Evolutionary conservation across 352 stramenopile species (phyloP).

Genomic region (Phytophthora pinifolia): DNA sequence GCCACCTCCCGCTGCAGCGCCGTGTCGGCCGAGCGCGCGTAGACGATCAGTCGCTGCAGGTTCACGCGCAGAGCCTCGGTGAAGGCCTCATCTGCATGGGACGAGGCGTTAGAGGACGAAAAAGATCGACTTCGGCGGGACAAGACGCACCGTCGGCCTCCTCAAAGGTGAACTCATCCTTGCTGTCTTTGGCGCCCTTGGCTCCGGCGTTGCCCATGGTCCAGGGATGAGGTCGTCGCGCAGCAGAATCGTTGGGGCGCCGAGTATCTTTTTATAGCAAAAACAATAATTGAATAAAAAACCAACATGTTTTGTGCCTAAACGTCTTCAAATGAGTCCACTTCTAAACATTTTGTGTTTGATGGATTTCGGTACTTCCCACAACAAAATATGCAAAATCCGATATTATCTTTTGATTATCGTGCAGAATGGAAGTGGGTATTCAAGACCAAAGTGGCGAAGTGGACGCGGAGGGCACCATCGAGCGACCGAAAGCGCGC

Average conservation of each 20-base stretch:
- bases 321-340: no score
- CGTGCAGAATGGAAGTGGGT: no score
- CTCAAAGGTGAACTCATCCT: conserved; percentile 84
- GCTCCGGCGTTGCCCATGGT: conserved; percentile 57
- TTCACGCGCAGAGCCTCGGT: conserved; percentile 88
- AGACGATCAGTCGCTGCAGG: conserved; percentile 91
- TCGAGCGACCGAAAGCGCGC: no score
- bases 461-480: no score
- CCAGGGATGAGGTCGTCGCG: conserved; percentile 6
- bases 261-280: background rate
- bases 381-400: no score
- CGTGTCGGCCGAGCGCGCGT: conserved; percentile 91
- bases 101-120: background rate
- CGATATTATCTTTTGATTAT: no score
- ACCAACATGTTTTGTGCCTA: no score
- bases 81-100: conserved; percentile 77
- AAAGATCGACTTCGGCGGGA: background rate
- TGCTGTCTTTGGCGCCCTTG: conserved; percentile 61
- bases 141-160: conserved; percentile 48
- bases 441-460: no score
- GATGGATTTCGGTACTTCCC: no score
- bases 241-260: background rate
- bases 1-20: conserved; percentile 91
- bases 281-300: no score
- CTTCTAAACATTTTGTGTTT: no score